Evolutionary conservation across 2,329 filamentous ascomycete genomes (phyloP).

Genomic region (Ophiocordyceps polyrhachis-furcata): DNA sequence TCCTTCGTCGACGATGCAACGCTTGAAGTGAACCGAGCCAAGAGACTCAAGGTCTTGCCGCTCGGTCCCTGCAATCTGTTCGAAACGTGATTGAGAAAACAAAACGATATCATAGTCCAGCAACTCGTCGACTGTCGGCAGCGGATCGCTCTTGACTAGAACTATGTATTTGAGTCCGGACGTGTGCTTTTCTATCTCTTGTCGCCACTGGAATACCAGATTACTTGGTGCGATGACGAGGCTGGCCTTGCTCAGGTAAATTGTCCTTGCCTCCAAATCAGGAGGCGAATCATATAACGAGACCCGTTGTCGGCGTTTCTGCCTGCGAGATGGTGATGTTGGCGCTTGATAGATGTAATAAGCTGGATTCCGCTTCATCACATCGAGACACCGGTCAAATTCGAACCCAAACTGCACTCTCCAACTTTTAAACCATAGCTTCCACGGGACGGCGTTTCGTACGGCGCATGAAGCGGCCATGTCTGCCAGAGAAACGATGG

Average conservation of each 20-base stretch:
- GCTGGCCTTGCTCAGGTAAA: conserved; percentile 50
- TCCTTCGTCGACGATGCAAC: conserved; percentile 84
- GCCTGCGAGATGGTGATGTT: background rate
- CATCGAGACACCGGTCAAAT: conserved; percentile 33
- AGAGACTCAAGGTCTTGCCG: conserved; percentile 28
- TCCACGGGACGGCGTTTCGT: conserved; percentile 52
- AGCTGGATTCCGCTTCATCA: conserved; percentile 37
- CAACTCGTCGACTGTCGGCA: conserved; percentile 41
- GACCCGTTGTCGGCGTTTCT: background rate
- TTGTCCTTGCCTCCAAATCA: conserved; percentile 9
- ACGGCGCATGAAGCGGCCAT: conserved; percentile 60
- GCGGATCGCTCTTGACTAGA: conserved; percentile 31
- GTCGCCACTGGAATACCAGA: conserved; percentile 65
- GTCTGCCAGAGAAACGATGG: conserved; percentile 45
- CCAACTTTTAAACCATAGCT: conserved; percentile 36
- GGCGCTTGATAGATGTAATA: conserved; percentile 36
- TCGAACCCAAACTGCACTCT: conserved; percentile 25
- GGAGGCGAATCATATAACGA: background rate
- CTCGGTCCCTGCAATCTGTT: conserved; percentile 32
- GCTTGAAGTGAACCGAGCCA: conserved; percentile 59
- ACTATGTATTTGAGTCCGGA: conserved; percentile 44
- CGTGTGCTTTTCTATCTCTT: conserved; percentile 66
- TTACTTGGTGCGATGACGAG: conserved; percentile 72
- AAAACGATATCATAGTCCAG: conserved; percentile 56
- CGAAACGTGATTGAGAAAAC: conserved; percentile 57